Conservation (phyloP, 2,329 filamentous ascomycete genomes). For the Diatrype stigma region DNA sequence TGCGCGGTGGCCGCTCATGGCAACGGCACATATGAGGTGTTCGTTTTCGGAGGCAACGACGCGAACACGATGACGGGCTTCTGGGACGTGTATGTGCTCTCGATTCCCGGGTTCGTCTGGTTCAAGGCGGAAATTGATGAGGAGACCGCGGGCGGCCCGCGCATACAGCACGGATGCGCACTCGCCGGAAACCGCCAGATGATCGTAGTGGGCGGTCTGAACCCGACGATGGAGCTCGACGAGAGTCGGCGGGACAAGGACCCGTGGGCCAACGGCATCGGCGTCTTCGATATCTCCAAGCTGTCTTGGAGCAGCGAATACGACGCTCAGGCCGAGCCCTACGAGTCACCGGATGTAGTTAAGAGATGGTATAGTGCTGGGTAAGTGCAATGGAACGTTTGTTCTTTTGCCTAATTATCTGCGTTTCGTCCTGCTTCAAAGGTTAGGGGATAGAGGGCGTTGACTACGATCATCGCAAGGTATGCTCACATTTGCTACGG, state of each 20-base stretch:
- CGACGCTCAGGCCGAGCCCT: background rate
- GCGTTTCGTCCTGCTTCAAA: background rate
- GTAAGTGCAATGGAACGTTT: too few relatives aligned
- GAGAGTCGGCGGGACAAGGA: background rate
- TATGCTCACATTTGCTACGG: background rate
- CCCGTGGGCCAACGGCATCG: constrained; percentile 4
- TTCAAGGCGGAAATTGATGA: constrained; percentile 1
- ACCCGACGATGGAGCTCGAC: background rate
- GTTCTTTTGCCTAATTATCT: too few relatives aligned
- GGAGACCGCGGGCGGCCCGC: background rate
- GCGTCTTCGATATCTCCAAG: constrained; percentile 1
- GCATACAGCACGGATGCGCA: constrained; percentile 2
- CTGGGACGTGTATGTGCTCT: constrained; percentile 5
- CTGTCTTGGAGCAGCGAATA: constrained; percentile 2
- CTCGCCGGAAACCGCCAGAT: constrained; percentile 3
- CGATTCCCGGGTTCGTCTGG: constrained; percentile 9
- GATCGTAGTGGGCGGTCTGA: constrained; percentile 4
- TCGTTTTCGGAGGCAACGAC: constrained; percentile 7
- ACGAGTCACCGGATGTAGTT: constrained; percentile 2
- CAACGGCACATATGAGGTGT: background rate
- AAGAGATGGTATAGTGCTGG: constrained; percentile 5
- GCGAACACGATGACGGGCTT: background rate
- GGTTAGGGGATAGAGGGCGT: background rate
- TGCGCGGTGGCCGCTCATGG: too few relatives aligned
- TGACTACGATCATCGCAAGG: too few relatives aligned